Conservation (phyloP, 257 asterid species). For the Mentha longifolia region DNA sequence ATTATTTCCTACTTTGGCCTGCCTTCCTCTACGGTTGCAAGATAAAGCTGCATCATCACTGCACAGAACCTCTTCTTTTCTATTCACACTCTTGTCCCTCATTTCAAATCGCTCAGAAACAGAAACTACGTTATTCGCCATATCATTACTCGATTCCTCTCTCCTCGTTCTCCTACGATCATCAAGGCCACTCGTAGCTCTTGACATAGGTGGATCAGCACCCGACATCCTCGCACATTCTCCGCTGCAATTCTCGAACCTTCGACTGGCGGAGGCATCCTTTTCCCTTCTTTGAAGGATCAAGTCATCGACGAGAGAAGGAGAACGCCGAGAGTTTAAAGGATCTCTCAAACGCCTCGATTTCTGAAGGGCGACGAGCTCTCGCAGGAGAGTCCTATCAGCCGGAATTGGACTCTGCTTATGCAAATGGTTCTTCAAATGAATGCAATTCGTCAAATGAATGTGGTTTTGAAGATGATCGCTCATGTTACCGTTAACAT, state of each 20-base stretch:
- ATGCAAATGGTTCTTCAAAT: constrained; percentile 91
- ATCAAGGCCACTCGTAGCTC: constrained; percentile 24
- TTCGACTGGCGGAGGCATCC: constrained; percentile 52
- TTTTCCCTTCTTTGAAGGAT: constrained; percentile 48
- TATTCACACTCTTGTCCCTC: background rate
- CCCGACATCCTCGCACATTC: constrained; percentile 25
- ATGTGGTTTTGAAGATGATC: constrained; percentile 88
- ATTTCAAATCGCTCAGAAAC: background rate
- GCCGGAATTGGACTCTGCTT: constrained; percentile 76
- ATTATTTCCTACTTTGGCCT: constrained; percentile 29
- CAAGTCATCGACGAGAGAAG: constrained; percentile 47
- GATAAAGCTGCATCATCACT: constrained; percentile 31
- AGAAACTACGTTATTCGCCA: background rate
- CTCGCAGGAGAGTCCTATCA: constrained; percentile 74
- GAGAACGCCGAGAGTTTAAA: constrained; percentile 60
- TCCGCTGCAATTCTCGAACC: background rate
- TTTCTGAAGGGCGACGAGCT: constrained; percentile 76
- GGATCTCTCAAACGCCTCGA: constrained; percentile 92
- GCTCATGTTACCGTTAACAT: constrained; percentile 64
- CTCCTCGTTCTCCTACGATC: constrained; percentile 49
- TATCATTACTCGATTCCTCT: constrained; percentile 42
- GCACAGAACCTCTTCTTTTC: too few species aligned
- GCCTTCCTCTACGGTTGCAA: constrained; percentile 40
- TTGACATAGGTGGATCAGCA: constrained; percentile 35
- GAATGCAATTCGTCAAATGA: constrained; percentile 95